phyloP scores from a whole-genome alignment of 148 eudicot genomes.

The Persicaria tinctoria region DNA sequence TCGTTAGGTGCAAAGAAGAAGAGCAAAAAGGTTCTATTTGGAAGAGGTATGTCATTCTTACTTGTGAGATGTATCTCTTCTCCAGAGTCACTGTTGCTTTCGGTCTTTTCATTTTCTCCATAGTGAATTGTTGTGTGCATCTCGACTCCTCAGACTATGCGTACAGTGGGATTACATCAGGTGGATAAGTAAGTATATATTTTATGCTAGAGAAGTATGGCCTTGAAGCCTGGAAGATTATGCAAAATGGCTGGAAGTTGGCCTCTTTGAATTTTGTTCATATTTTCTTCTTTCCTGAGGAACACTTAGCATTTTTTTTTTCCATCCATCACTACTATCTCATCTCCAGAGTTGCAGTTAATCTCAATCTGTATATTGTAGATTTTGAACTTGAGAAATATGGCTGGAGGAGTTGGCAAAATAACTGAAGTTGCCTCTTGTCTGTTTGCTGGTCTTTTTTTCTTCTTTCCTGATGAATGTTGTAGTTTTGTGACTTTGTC shows the following conservation, averaged over 20 bases:
- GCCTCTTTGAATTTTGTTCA: background rate
- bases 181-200: background rate
- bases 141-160: too few relatives aligned
- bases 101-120: background rate
- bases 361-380: background rate
- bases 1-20: constrained; percentile 63
- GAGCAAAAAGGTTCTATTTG: constrained; percentile 76
- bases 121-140: too few relatives aligned
- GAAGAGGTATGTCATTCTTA: constrained; percentile 43
- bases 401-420: background rate
- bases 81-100: background rate
- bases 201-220: background rate
- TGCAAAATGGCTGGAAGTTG: background rate
- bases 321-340: background rate
- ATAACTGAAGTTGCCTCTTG: background rate
- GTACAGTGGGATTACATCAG: too few relatives aligned
- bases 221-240: background rate
- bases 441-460: background rate
- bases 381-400: background rate
- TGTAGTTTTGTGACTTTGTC: background rate
- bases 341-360: background rate
- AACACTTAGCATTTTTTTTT: background rate
- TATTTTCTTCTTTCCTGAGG: background rate
- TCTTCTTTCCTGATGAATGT: background rate
- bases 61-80: background rate